Evolutionary conservation across 1,139 yeast species (phyloP).

Genomic region (Debaryomyces robertsiae): DNA sequence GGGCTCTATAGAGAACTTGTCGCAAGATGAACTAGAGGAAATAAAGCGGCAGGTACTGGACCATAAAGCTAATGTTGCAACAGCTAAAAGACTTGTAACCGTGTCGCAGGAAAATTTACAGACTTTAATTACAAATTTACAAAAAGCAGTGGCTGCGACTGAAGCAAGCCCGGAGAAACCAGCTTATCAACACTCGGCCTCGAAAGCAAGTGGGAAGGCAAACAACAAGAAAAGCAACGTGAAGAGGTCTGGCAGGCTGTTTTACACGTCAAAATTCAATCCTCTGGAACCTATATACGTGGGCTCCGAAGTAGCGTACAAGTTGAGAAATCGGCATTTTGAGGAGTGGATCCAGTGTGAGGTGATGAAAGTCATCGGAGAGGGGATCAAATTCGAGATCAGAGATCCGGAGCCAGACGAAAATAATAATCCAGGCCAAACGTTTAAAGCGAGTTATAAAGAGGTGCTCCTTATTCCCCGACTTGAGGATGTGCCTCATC

Average conservation of each 20-base stretch:
- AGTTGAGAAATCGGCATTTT: constrained; percentile 62
- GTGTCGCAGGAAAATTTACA: constrained; percentile 45
- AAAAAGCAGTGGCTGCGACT: constrained; percentile 7
- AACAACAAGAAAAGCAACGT: constrained; percentile 25
- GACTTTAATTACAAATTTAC: constrained; percentile 26
- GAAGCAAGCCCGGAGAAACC: constrained; percentile 13
- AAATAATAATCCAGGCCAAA: constrained; percentile 83
- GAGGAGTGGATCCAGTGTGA: constrained; percentile 99
- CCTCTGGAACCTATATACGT: constrained; percentile 62
- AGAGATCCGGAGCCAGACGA: constrained; percentile 98
- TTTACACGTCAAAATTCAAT: constrained; percentile 49
- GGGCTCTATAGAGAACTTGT: constrained; percentile 16
- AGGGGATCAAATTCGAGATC: constrained; percentile 80
- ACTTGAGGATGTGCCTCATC: constrained; percentile 36
- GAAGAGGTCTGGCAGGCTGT: constrained; percentile 44
- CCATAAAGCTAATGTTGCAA: constrained; percentile 60
- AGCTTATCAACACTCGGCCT: constrained; percentile 7
- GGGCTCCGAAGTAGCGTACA: constrained; percentile 89
- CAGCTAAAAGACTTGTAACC: constrained; percentile 50
- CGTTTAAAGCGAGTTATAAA: constrained; percentile 78
- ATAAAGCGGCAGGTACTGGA: constrained; percentile 45
- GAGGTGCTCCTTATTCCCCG: constrained; percentile 80
- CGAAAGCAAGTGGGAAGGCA: constrained; percentile 14
- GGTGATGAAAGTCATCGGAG: constrained; percentile 74
- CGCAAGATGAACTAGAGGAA: constrained; percentile 40